These are phyloP conservation scores for Termitomyces sp. DNA, from an alignment of 768 basidiomycete genomes.

Conservation along the genomic window DNA sequence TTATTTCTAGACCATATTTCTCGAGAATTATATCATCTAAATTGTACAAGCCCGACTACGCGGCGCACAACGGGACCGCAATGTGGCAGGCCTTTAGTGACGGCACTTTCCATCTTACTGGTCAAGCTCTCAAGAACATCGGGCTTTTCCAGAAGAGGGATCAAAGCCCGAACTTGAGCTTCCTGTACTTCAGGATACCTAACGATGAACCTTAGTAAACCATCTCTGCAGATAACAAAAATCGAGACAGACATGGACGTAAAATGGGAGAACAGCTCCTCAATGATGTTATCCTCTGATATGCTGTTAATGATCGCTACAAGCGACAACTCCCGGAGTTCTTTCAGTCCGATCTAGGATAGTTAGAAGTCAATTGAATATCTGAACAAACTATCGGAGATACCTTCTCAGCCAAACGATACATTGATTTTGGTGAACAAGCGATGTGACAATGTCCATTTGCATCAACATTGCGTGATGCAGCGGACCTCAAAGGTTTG, in stretches of 20 bases:
- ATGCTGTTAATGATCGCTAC: constrained; percentile 11
- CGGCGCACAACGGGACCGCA: background rate
- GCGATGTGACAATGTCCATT: background rate
- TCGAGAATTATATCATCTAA: background rate
- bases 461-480: constrained; percentile 11
- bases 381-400: background rate
- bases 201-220: background rate
- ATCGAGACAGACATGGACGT: constrained; percentile 15
- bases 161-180: constrained; percentile 1
- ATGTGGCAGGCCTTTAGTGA: background rate
- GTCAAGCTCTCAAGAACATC: background rate
- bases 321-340: constrained; percentile 15
- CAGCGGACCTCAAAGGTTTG: constrained; percentile 16
- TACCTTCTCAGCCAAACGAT: constrained; percentile 34
- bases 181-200: constrained; percentile 12
- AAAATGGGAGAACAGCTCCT: constrained; percentile 19
- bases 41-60: background rate
- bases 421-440: constrained; percentile 41
- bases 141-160: background rate
- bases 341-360: constrained; percentile 12
- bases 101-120: constrained; percentile 1
- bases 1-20: background rate
- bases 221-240: background rate
- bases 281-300: constrained; percentile 16
- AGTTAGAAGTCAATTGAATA: background rate